Evolutionary conservation across 495 filamentous ascomycete species (phyloP), one percentile per base, ranked within the genome.

Genomic region (Immersiella caudata): DNA sequence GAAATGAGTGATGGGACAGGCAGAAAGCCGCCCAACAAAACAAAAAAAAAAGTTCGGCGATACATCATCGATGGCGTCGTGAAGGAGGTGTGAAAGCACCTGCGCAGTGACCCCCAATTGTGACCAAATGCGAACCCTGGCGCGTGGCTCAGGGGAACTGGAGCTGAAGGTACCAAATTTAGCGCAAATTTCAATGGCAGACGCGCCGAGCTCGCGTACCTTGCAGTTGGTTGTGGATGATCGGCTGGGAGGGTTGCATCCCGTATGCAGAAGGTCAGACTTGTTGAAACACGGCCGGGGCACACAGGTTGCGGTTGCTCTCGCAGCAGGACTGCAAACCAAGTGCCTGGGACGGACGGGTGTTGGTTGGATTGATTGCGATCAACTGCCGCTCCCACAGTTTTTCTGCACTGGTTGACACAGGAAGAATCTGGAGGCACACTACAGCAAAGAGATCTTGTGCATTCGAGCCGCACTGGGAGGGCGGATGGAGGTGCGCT

Each of bases 81-180:
- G 52, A 11, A 55, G 16, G 50, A 20, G 21, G 22, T n/a, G 20
- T 16, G 21, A 26, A 55, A 55, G 20, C 5, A 55, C 18, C 4
- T 52, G 52, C 24, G 52, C 52, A 55, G 14, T 22, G 25, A 55
- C 52, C 21, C 40, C 40, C 14, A 14, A 46, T 46, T 33, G 57
- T 33, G 57, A 29, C 57, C 26, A 59, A 22, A 24, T 9, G 22
- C 18, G 8, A 40, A 29, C 35, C 29, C 24, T 22, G 59, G 33
- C 36, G 36, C 33, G 59, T 49, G 35, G 33, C 59, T 62, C 59
- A 62, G 59, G 59, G 56, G 56, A 26, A 27, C 56, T 25, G 27
- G 24, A 24, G 36, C 59, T 36, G 57, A 59, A 59, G 57, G 33
- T 11, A 3, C 33, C 57, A 58, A 46, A 46, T 46, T 46, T 46